Evolutionary conservation across 768 basidiomycete genomes (phyloP).

Genomic region (Ramaria sp.): DNA sequence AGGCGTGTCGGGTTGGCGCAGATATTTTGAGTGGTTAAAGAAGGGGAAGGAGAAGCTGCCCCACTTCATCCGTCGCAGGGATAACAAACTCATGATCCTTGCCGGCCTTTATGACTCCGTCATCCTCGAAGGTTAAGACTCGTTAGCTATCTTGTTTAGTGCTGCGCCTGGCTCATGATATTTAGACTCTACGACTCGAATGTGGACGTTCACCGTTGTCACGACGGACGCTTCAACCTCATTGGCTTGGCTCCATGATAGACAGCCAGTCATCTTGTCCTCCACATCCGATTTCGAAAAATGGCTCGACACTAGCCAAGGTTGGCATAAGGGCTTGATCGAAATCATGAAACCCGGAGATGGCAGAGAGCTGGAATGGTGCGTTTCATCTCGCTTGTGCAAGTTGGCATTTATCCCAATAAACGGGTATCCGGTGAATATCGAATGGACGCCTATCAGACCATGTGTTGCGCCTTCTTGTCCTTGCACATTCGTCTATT

Average conservation of each 20-base stretch:
- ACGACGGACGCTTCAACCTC: constrained; percentile 68
- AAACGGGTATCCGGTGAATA: background rate
- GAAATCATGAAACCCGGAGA: constrained; percentile 53
- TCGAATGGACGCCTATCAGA: background rate
- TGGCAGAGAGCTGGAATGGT: constrained; percentile 56
- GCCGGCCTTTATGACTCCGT: constrained; percentile 81
- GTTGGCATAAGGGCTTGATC: constrained; percentile 54
- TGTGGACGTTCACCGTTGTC: constrained; percentile 84
- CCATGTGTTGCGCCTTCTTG: background rate
- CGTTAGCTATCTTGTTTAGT: background rate
- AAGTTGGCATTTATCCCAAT: background rate
- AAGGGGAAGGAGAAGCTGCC: constrained; percentile 73
- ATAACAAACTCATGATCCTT: constrained; percentile 62
- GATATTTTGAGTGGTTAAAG: constrained; percentile 93
- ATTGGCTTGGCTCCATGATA: constrained; percentile 82
- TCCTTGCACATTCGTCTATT: background rate
- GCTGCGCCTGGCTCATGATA: background rate
- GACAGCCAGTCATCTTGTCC: constrained; percentile 75
- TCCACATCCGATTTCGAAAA: constrained; percentile 42
- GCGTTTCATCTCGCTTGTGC: constrained; percentile 14
- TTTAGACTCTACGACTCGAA: constrained; percentile 28
- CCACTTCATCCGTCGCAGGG: constrained; percentile 65
- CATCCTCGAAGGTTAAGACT: constrained; percentile 44
- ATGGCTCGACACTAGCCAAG: constrained; percentile 76
- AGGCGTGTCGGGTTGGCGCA: constrained; percentile 17